Conservation (phyloP, 768 basidiomycete genomes). For the Termitomyces sp. region DNA sequence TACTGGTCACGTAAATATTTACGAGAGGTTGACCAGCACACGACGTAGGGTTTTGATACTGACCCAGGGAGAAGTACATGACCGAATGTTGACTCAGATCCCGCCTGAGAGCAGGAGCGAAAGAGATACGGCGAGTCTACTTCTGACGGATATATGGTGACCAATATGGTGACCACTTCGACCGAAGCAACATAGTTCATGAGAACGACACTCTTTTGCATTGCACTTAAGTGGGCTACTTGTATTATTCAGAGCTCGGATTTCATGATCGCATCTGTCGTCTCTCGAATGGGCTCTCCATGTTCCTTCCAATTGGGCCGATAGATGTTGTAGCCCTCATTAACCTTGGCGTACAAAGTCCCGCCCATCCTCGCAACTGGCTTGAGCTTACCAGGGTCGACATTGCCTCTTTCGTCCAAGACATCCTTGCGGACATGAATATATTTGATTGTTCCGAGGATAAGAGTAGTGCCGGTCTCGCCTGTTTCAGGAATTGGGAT, state of each 20-base stretch:
- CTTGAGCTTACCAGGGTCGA: conserved; percentile 47
- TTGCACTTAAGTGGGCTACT: neutral
- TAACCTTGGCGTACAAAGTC: conserved; percentile 39
- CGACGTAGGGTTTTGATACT: too few relatives aligned
- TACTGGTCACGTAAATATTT: too few relatives aligned
- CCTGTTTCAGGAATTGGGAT: conserved; percentile 38
- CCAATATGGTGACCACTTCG: neutral
- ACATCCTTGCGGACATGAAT: conserved; percentile 59
- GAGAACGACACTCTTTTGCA: neutral
- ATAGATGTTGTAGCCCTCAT: conserved; percentile 53
- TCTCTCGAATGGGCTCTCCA: conserved; percentile 7
- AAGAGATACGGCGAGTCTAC: neutral
- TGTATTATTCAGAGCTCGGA: neutral
- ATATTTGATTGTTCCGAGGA: conserved; percentile 52
- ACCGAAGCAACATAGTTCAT: neutral
- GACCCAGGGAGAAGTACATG: too few relatives aligned
- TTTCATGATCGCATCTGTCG: conserved; percentile 1
- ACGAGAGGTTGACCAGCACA: too few relatives aligned
- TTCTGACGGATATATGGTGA: neutral
- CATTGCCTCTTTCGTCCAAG: conserved; percentile 35
- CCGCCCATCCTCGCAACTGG: conserved; percentile 53
- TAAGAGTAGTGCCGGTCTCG: conserved; percentile 35
- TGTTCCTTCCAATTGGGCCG: conserved; percentile 46
- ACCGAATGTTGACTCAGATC: too few relatives aligned
- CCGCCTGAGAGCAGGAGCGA: too few relatives aligned